Evolutionary conservation across 352 stramenopile genomes (phyloP).

Genomic region (Globisporangium recalcitrans): DNA sequence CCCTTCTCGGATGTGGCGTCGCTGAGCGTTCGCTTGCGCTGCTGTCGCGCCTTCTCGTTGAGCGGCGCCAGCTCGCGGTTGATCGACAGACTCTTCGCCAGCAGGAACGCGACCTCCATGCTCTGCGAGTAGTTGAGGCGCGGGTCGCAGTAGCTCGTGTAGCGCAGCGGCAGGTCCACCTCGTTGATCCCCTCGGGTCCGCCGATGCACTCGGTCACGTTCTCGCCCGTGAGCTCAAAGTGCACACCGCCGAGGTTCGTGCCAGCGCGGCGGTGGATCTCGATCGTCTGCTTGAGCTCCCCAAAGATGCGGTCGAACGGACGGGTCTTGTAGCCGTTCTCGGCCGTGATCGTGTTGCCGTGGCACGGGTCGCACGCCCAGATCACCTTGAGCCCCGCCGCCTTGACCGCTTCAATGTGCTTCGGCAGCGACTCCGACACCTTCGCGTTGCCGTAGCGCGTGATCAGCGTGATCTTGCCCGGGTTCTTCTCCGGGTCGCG

Average conservation of each 20-base stretch:
- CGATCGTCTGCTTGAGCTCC: conserved; percentile 96
- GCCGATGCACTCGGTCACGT: conserved; percentile 99
- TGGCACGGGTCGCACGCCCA: conserved; percentile 96
- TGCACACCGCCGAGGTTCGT: conserved; percentile 93
- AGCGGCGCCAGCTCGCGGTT: conserved; percentile 60
- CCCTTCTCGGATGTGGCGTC: neutral
- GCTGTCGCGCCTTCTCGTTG: conserved; percentile 44
- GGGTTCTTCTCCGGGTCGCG: conserved; percentile 88
- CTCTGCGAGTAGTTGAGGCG: conserved; percentile 97
- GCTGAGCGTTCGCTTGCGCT: conserved; percentile 50
- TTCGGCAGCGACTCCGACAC: conserved; percentile 90
- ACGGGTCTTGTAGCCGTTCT: conserved; percentile 95
- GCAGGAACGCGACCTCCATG: conserved; percentile 97
- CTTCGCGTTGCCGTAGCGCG: conserved; percentile 96
- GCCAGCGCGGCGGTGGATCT: conserved; percentile 95
- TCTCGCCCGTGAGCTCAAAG: conserved; percentile 97
- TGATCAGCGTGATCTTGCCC: conserved; percentile 97
- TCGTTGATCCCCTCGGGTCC: conserved; percentile 93
- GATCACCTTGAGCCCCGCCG: conserved; percentile 92
- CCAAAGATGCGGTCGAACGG: conserved; percentile 95
- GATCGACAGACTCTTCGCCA: conserved; percentile 88
- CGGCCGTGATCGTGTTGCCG: conserved; percentile 98
- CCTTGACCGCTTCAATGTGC: conserved; percentile 95
- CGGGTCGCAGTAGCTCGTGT: conserved; percentile 97
- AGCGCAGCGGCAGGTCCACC: conserved; percentile 89